Percentiles rank a stretch among this genome's conserved stretches.
phyloP scores from a whole-genome alignment of 805 yeast genomes.

The Komagataella phaffii region DNA sequence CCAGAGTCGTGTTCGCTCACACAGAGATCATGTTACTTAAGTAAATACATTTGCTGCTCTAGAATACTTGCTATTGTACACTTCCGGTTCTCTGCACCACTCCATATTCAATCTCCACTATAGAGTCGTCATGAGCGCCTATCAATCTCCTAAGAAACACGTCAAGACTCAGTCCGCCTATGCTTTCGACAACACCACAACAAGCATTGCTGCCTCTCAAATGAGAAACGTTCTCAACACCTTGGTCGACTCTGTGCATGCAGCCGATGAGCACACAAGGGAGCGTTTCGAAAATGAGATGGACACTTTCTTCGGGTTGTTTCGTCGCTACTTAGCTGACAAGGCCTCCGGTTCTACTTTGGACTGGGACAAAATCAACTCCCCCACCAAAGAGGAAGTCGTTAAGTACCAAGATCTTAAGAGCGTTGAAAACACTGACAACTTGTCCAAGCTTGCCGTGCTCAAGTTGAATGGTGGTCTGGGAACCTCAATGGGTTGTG shows the following conservation, averaged over 20 bases:
- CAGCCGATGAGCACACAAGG: slow-evolving; percentile 28
- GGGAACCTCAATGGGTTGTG: slow-evolving; percentile 99
- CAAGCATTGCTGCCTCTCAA: slow-evolving; percentile 92
- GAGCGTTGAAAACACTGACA: slow-evolving; percentile 23
- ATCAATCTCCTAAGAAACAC: slow-evolving; percentile 35
- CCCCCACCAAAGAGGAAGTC: slow-evolving; percentile 84
- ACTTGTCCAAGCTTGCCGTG: slow-evolving; percentile 80
- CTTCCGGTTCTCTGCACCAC: background rate
- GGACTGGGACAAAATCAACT: slow-evolving; percentile 92
- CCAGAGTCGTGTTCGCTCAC: background rate
- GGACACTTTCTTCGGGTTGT: slow-evolving; percentile 89
- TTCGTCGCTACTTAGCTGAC: slow-evolving; percentile 83
- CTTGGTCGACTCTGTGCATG: slow-evolving; percentile 63
- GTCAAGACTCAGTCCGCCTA: slow-evolving; percentile 61
- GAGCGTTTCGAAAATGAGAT: slow-evolving; percentile 71
- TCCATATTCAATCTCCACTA: background rate
- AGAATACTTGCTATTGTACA: background rate
- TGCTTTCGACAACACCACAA: slow-evolving; percentile 91
- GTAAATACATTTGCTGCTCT: background rate
- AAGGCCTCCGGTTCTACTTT: slow-evolving; percentile 76
- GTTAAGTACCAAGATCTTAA: slow-evolving; percentile 54
- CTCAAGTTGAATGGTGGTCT: slow-evolving; percentile 95
- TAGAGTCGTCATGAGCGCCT: background rate
- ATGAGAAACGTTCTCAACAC: slow-evolving; percentile 93
- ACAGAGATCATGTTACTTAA: background rate